A percentile compares a stretch with the other conserved stretches of the same genome.
Evolutionary conservation across 441 rosid genomes (phyloP).

Genomic region (Biscutella auriculata): DNA sequence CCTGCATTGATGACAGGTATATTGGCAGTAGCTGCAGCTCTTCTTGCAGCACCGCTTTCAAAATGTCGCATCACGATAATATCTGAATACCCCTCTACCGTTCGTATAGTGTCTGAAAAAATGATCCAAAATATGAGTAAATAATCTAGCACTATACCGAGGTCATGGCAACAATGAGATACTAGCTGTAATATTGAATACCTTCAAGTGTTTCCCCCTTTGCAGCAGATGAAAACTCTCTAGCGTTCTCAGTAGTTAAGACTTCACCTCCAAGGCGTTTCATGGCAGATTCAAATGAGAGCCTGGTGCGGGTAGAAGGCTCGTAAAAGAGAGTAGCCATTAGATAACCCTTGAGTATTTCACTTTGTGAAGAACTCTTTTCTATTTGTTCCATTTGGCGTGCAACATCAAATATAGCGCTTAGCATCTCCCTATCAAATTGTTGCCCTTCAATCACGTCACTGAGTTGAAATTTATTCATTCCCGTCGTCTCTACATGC

Average conservation of each 20-base stretch:
- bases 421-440: slow-evolving; percentile 67
- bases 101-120: slow-evolving; percentile 78
- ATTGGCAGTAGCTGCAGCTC: slow-evolving; percentile 72
- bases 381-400: slow-evolving; percentile 74
- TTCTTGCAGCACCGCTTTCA: slow-evolving; percentile 90
- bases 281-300: slow-evolving; percentile 95
- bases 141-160: background rate
- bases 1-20: slow-evolving; percentile 94
- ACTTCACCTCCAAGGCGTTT: slow-evolving; percentile 93
- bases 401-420: slow-evolving; percentile 70
- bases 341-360: slow-evolving; percentile 68
- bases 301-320: slow-evolving; percentile 96
- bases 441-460: slow-evolving; percentile 92
- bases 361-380: slow-evolving; percentile 63
- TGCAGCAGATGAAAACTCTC: slow-evolving; percentile 93
- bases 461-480: slow-evolving; percentile 61
- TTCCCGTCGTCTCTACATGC: slow-evolving; percentile 21
- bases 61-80: slow-evolving; percentile 93
- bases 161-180: background rate
- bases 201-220: slow-evolving; percentile 99
- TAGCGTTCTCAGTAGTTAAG: slow-evolving; percentile 89
- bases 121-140: background rate
- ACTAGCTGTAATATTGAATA: slow-evolving; percentile 7
- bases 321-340: slow-evolving; percentile 96
- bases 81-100: slow-evolving; percentile 86